phyloP scores from a whole-genome alignment of 345 rosid species.

The Arabidopsis suecica region DNA sequence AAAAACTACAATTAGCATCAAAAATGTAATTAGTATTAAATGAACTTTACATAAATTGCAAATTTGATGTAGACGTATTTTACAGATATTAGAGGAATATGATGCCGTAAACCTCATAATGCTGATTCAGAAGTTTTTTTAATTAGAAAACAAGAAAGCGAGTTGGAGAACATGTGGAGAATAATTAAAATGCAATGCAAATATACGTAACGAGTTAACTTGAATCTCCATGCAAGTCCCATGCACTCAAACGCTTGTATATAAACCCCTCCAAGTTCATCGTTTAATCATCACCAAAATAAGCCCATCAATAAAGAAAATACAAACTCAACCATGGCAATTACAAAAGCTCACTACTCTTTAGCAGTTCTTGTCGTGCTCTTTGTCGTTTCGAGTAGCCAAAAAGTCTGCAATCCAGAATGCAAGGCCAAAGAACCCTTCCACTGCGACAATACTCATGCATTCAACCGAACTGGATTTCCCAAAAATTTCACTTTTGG shows the following conservation, averaged over 20 bases:
- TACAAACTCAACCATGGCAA: neutral
- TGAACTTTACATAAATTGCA: too few relatives aligned
- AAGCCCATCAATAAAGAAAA: neutral
- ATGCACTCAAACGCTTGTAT: constrained; percentile 4
- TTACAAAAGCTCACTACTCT: neutral
- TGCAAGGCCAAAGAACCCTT: constrained; percentile 28
- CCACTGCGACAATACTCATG: constrained; percentile 3
- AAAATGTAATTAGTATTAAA: too few relatives aligned
- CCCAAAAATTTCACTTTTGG: constrained; percentile 20
- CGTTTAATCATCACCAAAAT: neutral
- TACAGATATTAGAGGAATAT: too few relatives aligned
- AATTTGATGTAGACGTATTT: too few relatives aligned
- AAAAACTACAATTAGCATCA: too few relatives aligned
- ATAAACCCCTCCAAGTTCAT: neutral
- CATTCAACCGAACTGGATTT: constrained; percentile 23
- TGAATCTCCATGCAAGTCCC: neutral
- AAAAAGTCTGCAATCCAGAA: neutral
- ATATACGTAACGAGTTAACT: constrained; percentile 1
- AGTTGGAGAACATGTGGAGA: neutral
- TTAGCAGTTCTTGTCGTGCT: neutral
- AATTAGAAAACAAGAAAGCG: too few relatives aligned
- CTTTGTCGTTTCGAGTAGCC: neutral
- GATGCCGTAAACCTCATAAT: too few relatives aligned
- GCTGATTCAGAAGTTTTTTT: too few relatives aligned
- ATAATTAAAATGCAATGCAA: neutral